Evolutionary conservation across 1,284 basidiomycete genomes (phyloP), one percentile per base, ranked within the genome.

Genomic region (Apiotrichum brassicae): DNA sequence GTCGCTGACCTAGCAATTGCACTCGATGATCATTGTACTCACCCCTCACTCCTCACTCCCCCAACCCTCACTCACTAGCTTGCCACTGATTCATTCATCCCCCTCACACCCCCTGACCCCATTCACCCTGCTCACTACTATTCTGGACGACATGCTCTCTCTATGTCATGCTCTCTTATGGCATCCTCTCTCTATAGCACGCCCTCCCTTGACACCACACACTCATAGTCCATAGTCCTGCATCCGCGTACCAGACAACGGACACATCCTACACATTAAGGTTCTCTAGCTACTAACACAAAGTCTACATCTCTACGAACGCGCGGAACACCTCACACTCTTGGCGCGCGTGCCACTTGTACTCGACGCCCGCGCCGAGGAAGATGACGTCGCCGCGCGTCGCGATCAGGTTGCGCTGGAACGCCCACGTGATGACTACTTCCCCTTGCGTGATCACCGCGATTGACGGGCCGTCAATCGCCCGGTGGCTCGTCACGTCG

Each of bases 401-500:
- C 13, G 91, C 58, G 14, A 77, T 70, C 46, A 86, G 51, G 24
- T 66, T 65, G 43, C 73, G 72, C 71, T 23, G 66, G 28, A 30
- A n/a, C 4, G 45, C 51, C 49, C 53, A 57, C 18, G 53, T 64
- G 0, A 78, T 56, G 20, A 51, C 53, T 1, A 86, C 92, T 1
- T 65, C 69, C 0, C 92, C 90, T 20, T 81, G 77, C 0, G 87
- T 87, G 19, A 86, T 81, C 50, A 97, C 82, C 19, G 81, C 75
- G 43, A 98, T 79, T 62, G 87, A 91, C 4, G 95, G 95, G 0
- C 94, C 95, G 1, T 82, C 78, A 14, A 97, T 71, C 53, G 89
- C 84, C 25, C 60, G 65, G 44, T 71, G 66, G 9, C 59, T 66
- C 48, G 76, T 71, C 26, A 53, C 55, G 24, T 53, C 56, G 9